Evolutionary conservation across 2,329 filamentous ascomycete genomes (phyloP).

Genomic region (Neofusicoccum kwambonambiense): DNA sequence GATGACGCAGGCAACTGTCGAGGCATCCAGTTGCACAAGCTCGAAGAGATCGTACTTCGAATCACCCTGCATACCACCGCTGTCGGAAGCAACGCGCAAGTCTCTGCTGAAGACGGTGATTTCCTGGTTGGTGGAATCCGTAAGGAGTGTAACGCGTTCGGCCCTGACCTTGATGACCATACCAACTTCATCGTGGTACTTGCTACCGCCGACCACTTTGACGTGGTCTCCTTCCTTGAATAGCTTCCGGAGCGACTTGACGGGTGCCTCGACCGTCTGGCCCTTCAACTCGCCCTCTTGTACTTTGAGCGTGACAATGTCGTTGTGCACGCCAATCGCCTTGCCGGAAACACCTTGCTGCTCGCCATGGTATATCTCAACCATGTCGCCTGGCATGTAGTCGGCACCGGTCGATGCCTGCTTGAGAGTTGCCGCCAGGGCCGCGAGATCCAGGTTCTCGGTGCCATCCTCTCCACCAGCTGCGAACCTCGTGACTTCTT

Average conservation of each 20-base stretch:
- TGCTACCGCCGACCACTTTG: conserved; percentile 95
- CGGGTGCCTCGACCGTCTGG: conserved; percentile 86
- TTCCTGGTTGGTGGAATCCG: conserved; percentile 87
- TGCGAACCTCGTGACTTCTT: conserved; percentile 94
- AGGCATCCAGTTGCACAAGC: conserved; percentile 86
- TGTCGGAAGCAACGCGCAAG: conserved; percentile 86
- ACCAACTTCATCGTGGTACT: conserved; percentile 91
- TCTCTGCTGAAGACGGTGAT: conserved; percentile 99
- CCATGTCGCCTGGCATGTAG: conserved; percentile 90
- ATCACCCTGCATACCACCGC: conserved; percentile 79
- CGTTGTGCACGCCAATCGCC: conserved; percentile 80
- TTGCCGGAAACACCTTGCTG: conserved; percentile 88
- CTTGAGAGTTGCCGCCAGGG: conserved; percentile 85
- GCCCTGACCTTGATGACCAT: conserved; percentile 94
- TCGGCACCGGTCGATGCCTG: conserved; percentile 76
- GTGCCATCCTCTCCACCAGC: conserved; percentile 86
- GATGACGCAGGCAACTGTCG: conserved; percentile 89
- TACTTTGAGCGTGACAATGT: conserved; percentile 87
- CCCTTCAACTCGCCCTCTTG: conserved; percentile 78
- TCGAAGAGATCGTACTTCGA: conserved; percentile 91
- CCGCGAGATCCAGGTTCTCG: conserved; percentile 88
- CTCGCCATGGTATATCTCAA: conserved; percentile 94
- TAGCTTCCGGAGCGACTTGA: conserved; percentile 86
- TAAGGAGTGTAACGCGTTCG: conserved; percentile 88
- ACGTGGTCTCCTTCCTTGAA: conserved; percentile 95